phyloP scores from a whole-genome alignment of 495 filamentous ascomycete species.

The Aspergillus sclerotiicarbonarius region DNA sequence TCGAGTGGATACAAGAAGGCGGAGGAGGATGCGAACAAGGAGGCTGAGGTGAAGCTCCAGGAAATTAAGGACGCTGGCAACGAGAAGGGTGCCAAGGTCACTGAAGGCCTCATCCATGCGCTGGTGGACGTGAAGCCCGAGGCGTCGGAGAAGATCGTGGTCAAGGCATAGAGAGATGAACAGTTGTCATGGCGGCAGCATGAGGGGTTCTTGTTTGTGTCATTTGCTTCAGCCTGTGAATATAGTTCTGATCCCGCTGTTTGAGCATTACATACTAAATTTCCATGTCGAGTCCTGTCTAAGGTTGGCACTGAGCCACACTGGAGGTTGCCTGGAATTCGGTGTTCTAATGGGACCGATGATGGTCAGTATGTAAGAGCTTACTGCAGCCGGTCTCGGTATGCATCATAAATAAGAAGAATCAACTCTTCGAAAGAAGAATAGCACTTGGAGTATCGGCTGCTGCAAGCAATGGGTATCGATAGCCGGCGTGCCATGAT shows the following conservation, averaged over 20 bases:
- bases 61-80: conserved; percentile 78
- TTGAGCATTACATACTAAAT: conserved; percentile 4
- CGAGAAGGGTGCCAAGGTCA: conserved; percentile 74
- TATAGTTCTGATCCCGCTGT: conserved; percentile 10
- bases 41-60: conserved; percentile 75
- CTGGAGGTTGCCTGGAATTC: neutral
- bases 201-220: conserved; percentile 14
- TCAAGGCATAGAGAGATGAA: conserved; percentile 33
- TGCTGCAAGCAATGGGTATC: too few relatives aligned
- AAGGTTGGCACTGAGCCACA: neutral
- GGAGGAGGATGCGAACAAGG: conserved; percentile 79
- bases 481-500: neutral
- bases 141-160: conserved; percentile 54
- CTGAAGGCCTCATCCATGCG: conserved; percentile 74
- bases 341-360: neutral
- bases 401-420: too few relatives aligned
- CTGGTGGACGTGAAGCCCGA: conserved; percentile 77
- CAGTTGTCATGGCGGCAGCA: conserved; percentile 16
- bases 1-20: conserved; percentile 83
- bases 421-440: too few relatives aligned
- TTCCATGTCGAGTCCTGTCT: neutral
- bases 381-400: neutral
- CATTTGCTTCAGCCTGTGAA: conserved; percentile 21
- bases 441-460: too few relatives aligned
- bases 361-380: neutral